Conservation (phyloP, 306 rosid species). For the Quercus gilva region DNA sequence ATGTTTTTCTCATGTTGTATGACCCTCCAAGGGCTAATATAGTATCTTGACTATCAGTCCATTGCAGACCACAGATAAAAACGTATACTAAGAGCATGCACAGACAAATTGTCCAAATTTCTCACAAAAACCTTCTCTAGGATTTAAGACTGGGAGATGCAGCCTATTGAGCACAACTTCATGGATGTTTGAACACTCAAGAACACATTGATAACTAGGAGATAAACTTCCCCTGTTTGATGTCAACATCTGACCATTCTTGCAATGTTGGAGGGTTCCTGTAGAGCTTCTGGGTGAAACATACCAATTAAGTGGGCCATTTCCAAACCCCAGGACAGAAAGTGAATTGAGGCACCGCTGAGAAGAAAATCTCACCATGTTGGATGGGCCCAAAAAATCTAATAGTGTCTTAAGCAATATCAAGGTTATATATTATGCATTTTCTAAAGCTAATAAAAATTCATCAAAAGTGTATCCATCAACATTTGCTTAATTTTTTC, state of each 20-base stretch:
- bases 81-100: background rate
- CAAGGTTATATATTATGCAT: background rate
- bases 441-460: background rate
- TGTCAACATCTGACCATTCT: background rate
- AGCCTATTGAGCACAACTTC: too few species aligned
- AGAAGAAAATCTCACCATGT: background rate
- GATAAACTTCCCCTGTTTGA: background rate
- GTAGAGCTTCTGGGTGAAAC: background rate
- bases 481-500: background rate
- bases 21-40: background rate
- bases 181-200: background rate
- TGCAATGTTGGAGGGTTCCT: background rate
- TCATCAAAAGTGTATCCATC: background rate
- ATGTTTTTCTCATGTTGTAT: background rate
- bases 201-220: background rate
- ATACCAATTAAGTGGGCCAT: background rate
- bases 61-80: background rate
- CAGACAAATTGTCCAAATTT: background rate
- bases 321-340: background rate
- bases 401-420: background rate
- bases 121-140: too few species aligned
- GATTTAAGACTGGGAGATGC: too few species aligned
- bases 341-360: background rate
- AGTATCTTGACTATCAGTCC: background rate
- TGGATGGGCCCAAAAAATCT: background rate